Evolutionary conservation across 768 basidiomycete genomes (phyloP).

Genomic region (Pisolithus albus): DNA sequence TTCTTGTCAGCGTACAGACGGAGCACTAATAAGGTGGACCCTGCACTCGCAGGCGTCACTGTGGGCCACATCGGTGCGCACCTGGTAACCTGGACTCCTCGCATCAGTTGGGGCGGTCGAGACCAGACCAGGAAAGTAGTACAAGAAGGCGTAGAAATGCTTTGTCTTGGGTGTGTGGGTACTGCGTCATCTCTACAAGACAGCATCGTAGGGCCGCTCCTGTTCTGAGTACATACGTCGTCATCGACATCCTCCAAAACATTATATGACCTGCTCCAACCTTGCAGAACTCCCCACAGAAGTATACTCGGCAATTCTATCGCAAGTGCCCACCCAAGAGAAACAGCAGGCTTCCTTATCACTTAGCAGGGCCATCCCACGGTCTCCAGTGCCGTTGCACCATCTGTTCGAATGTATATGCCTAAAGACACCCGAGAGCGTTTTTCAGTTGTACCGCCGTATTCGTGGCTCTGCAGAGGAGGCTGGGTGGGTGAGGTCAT

Average conservation of each 20-base stretch:
- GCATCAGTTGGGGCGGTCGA: slow-evolving; percentile 43
- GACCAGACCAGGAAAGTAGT: slow-evolving; percentile 45
- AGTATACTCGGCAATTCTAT: slow-evolving; percentile 55
- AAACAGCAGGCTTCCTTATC: slow-evolving; percentile 51
- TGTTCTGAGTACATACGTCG: slow-evolving; percentile 6
- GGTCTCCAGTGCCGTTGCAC: slow-evolving; percentile 46
- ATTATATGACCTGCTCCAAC: slow-evolving; percentile 12
- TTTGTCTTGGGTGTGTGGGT: slow-evolving; percentile 31
- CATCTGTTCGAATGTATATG: slow-evolving; percentile 55
- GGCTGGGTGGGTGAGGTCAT: slow-evolving; percentile 38
- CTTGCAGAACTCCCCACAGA: slow-evolving; percentile 52
- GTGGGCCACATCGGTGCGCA: slow-evolving; percentile 51
- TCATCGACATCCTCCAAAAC: background rate
- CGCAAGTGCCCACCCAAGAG: slow-evolving; percentile 38
- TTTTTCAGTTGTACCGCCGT: slow-evolving; percentile 49
- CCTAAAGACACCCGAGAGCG: slow-evolving; percentile 44
- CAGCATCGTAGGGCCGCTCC: slow-evolving; percentile 25
- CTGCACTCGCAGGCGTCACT: slow-evolving; percentile 29
- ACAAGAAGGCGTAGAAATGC: slow-evolving; percentile 39
- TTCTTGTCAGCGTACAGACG: slow-evolving; percentile 44
- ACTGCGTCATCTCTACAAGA: slow-evolving; percentile 19
- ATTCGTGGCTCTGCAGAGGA: slow-evolving; percentile 35
- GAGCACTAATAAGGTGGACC: slow-evolving; percentile 12
- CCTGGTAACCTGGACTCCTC: slow-evolving; percentile 43
- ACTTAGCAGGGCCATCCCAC: slow-evolving; percentile 58